Conservation (phyloP, 768 basidiomycete species). For the Phlebiopsis gigantea region DNA sequence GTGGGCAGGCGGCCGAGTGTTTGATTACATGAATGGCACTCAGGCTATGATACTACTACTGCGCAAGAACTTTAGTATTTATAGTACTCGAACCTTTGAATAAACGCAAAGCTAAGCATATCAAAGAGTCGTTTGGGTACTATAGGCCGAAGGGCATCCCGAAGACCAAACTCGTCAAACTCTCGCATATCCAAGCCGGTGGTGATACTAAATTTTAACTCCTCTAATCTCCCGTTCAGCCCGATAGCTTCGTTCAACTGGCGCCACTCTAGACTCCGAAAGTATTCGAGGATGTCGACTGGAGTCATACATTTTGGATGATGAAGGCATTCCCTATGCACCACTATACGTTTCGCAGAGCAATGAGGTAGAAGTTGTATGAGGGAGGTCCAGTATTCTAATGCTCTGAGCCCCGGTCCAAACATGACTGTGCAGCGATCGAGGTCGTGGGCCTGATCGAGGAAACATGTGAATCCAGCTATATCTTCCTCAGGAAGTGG, state of each 20-base stretch:
- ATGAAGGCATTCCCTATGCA: no score
- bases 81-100: no score
- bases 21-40: no score
- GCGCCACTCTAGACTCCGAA: not conserved
- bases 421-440: not conserved
- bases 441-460: not conserved
- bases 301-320: no score
- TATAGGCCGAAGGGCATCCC: no score
- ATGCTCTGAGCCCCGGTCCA: not conserved
- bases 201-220: not conserved
- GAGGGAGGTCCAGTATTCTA: not conserved
- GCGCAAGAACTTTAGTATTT: no score
- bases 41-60: no score
- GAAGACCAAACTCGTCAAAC: no score
- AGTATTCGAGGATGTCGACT: no score
- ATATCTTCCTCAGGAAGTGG: not conserved
- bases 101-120: no score
- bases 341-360: not conserved
- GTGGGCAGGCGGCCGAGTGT: no score
- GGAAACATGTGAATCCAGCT: not conserved
- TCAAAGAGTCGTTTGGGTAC: no score
- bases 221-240: not conserved
- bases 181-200: not conserved
- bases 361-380: not conserved
- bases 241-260: not conserved